phyloP scores from a whole-genome alignment of 306 rosid species.

The Trifolium pratense region DNA sequence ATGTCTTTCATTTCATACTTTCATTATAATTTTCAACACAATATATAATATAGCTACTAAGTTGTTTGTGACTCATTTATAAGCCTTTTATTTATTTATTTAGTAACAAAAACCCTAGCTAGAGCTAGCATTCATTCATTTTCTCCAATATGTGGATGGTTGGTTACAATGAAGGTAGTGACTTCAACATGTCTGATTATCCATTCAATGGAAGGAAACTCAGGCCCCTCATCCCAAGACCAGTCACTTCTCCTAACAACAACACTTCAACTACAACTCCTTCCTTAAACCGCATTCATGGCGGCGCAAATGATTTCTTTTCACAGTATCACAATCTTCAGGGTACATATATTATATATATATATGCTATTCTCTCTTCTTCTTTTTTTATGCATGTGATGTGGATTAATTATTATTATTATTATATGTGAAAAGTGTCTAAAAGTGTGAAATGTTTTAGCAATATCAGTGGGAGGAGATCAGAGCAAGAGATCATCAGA shows the following conservation, averaged over 20 bases:
- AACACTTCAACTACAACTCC: conserved; percentile 51
- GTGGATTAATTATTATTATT: no score
- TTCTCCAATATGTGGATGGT: conserved; percentile 72
- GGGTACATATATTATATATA: neutral
- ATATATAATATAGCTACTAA: neutral
- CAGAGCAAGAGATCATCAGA: conserved; percentile 61
- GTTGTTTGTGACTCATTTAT: neutral
- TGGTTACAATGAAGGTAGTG: conserved; percentile 69
- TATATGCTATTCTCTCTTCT: no score
- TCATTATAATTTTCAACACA: neutral
- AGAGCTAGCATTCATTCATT: conserved; percentile 2
- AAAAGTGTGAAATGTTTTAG: neutral
- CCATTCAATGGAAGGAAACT: conserved; percentile 69
- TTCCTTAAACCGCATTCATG: conserved; percentile 50
- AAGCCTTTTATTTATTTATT: neutral
- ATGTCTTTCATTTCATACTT: neutral
- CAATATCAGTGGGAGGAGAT: conserved; percentile 45
- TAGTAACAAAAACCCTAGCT: conserved; percentile 39
- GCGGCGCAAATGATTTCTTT: conserved; percentile 49
- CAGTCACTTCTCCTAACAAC: conserved; percentile 51
- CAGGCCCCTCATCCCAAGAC: conserved; percentile 78
- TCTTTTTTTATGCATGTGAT: no score
- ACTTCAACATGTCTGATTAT: conserved; percentile 65
- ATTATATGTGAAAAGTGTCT: neutral
- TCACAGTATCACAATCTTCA: conserved; percentile 70